Conservation (phyloP, 2,329 filamentous ascomycete genomes). For the Colletotrichum somersetense region DNA sequence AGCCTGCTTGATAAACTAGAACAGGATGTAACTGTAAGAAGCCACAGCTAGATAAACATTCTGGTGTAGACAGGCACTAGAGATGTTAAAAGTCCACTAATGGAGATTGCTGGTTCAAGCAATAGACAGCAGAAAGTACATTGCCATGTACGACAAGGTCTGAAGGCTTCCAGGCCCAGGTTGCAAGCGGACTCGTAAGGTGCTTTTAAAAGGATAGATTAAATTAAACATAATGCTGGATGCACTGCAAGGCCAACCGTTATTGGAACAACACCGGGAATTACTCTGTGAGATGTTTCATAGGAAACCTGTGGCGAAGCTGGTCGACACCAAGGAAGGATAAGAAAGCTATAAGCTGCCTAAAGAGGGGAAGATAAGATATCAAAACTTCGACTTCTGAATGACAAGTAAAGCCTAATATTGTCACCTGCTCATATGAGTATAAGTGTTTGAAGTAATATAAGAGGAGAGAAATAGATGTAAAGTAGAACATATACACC, state of each 20-base stretch:
- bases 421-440: too few relatives aligned
- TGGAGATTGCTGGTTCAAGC: background rate
- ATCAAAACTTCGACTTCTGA: too few relatives aligned
- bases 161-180: background rate
- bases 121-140: background rate
- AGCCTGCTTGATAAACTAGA: too few relatives aligned
- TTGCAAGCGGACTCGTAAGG: background rate
- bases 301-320: background rate
- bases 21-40: too few relatives aligned
- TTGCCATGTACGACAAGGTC: background rate
- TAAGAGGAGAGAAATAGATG: background rate
- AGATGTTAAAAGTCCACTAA: background rate
- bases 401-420: background rate
- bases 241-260: background rate
- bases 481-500: background rate
- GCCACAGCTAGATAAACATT: too few relatives aligned
- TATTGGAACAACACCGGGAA: background rate
- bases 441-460: background rate
- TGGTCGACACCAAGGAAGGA: background rate
- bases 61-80: too few relatives aligned
- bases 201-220: background rate
- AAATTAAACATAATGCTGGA: background rate
- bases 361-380: background rate
- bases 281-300: too few relatives aligned
- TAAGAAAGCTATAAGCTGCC: background rate